phyloP scores from a whole-genome alignment of 345 rosid species.

The Nephelium lappaceum region DNA sequence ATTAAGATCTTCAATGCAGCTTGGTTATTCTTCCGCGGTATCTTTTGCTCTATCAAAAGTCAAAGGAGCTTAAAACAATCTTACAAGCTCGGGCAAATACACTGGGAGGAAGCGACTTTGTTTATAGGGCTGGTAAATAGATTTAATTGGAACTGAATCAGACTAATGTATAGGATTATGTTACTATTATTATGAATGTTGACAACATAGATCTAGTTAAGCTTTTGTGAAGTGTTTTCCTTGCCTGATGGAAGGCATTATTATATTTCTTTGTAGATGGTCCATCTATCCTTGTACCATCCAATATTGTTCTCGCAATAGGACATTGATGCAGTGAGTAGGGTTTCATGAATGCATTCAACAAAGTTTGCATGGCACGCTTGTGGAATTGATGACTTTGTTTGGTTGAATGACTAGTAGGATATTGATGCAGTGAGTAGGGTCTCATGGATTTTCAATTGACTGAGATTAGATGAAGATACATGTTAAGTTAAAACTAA shows the following conservation, averaged over 20 bases:
- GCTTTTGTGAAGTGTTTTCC: neutral
- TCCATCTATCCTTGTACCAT: neutral
- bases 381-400: slow-evolving; percentile 24
- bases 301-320: neutral
- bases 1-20: slow-evolving; percentile 5
- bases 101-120: neutral
- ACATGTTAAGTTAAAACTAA: slow-evolving; percentile 20
- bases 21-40: slow-evolving; percentile 1
- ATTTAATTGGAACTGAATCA: neutral
- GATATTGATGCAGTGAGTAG: slow-evolving; percentile 21
- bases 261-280: neutral
- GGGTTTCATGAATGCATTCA: slow-evolving; percentile 14
- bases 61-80: neutral
- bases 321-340: neutral
- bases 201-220: neutral
- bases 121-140: neutral
- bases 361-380: slow-evolving; percentile 21
- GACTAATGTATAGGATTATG: slow-evolving; percentile 4
- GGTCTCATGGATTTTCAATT: slow-evolving; percentile 27
- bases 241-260: slow-evolving; percentile 3
- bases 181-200: neutral
- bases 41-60: slow-evolving; percentile 3
- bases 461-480: slow-evolving; percentile 25
- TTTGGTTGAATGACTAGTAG: slow-evolving; percentile 21
- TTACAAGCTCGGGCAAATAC: neutral